A percentile compares a stretch with the other conserved stretches of the same genome.
Conservation (phyloP, 2,329 filamentous ascomycete genomes). For the Sclerotinia nivalis region DNA sequence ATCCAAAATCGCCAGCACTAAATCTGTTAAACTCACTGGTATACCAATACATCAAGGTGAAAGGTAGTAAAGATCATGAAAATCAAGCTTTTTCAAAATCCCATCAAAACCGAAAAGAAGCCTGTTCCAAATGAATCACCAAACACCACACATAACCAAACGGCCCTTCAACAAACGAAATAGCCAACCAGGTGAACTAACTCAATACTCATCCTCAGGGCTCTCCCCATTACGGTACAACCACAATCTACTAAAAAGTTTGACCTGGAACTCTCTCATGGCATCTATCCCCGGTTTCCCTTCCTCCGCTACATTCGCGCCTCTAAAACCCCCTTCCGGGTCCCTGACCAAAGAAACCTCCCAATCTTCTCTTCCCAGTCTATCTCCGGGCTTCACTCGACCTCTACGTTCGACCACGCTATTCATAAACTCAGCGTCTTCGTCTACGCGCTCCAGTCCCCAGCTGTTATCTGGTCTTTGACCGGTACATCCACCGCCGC, state of each 20-base stretch:
- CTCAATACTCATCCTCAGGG: conserved; percentile 43
- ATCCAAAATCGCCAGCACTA: not conserved
- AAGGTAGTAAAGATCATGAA: not conserved
- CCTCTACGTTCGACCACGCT: conserved; percentile 23
- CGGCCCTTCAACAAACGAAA: not conserved
- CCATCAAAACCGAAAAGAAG: not conserved
- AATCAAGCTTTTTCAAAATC: not conserved
- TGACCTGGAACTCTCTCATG: conserved; percentile 50
- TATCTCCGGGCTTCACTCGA: not conserved
- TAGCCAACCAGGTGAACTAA: conserved; percentile 21
- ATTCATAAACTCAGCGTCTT: conserved; percentile 33
- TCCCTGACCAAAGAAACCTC: conserved; percentile 3
- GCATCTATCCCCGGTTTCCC: conserved; percentile 12
- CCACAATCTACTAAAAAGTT: conserved; percentile 63
- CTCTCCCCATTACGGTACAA: conserved; percentile 60
- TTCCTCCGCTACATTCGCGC: conserved; percentile 4
- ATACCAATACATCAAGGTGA: not conserved
- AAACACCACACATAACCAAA: not conserved
- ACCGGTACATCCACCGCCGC: conserved; percentile 24
- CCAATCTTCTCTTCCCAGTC: conserved; percentile 20
- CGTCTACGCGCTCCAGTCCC: not conserved
- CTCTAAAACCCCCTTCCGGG: not conserved
- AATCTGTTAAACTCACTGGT: not conserved
- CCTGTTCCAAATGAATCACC: not conserved
- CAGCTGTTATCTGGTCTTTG: conserved; percentile 14